phyloP scores from a whole-genome alignment of 371 early-diverging fungal genomes.

The Batrachochytrium dendrobatidis region DNA sequence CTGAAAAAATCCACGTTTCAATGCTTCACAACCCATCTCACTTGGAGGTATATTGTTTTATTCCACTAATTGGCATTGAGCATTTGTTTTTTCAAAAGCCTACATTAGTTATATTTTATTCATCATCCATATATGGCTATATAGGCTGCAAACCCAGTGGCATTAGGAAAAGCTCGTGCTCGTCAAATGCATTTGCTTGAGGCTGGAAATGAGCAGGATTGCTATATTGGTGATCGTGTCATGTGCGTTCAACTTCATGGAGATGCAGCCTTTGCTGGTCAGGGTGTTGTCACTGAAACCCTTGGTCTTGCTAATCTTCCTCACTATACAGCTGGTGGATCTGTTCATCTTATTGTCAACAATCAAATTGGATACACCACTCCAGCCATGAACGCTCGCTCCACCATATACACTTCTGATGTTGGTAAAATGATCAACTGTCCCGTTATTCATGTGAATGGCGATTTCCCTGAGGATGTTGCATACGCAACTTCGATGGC shows the following conservation, averaged over 20 bases:
- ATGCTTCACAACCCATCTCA: conserved; percentile 93
- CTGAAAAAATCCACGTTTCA: conserved; percentile 61
- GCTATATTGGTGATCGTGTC: conserved; percentile 79
- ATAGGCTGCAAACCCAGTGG: conserved; percentile 87
- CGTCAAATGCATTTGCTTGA: conserved; percentile 80
- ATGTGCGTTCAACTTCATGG: conserved; percentile 92
- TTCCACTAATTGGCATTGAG: not conserved
- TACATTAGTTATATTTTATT: too few relatives aligned
- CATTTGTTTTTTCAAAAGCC: too few relatives aligned
- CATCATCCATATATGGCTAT: not conserved
- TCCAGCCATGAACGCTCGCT: conserved; percentile 83
- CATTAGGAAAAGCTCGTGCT: conserved; percentile 88
- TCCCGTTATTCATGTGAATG: conserved; percentile 95
- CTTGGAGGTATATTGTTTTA: conserved; percentile 56
- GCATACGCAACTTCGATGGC: conserved; percentile 77
- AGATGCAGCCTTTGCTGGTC: conserved; percentile 64
- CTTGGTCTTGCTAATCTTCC: conserved; percentile 87
- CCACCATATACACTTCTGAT: conserved; percentile 84
- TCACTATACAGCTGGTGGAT: conserved; percentile 87
- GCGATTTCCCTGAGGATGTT: conserved; percentile 90
- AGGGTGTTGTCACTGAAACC: conserved; percentile 92
- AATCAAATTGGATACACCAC: conserved; percentile 97
- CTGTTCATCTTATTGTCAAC: conserved; percentile 92
- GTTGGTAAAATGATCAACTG: conserved; percentile 91
- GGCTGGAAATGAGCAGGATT: conserved; percentile 47